Percentiles rank a stretch among this genome's conserved stretches.
phyloP scores from a whole-genome alignment of 2,329 filamentous ascomycete species.

The Lasiodiplodia theobromae region DNA sequence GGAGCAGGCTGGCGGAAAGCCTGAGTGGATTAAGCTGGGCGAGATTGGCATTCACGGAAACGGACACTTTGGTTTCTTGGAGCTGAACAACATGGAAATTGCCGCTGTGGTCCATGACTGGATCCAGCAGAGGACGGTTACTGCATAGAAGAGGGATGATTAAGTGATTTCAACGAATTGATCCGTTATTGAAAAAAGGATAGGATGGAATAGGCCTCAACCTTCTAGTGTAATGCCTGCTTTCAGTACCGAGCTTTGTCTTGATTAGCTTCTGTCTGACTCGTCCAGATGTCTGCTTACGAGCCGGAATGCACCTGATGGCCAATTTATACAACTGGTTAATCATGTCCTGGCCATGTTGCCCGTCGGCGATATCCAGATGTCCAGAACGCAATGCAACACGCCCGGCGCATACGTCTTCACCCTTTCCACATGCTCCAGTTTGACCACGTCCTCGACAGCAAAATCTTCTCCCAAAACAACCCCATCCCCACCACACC shows the following conservation, averaged over 20 bases:
- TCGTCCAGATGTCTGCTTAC: background rate
- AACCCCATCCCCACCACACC: slow-evolving; percentile 30
- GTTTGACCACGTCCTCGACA: slow-evolving; percentile 40
- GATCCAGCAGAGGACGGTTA: slow-evolving; percentile 37
- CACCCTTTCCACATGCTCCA: slow-evolving; percentile 59
- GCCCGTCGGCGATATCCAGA: slow-evolving; percentile 42
- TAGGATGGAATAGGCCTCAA: background rate
- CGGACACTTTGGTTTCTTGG: slow-evolving; percentile 63
- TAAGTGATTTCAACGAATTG: background rate
- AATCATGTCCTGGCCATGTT: background rate
- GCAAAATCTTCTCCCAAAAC: background rate
- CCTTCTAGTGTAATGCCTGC: background rate
- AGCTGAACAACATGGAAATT: slow-evolving; percentile 59
- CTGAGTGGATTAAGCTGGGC: slow-evolving; percentile 55
- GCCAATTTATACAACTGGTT: background rate
- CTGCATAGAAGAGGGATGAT: background rate
- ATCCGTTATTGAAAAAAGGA: background rate
- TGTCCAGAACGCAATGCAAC: slow-evolving; percentile 67
- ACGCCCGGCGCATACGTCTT: slow-evolving; percentile 69
- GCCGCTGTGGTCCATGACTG: slow-evolving; percentile 49
- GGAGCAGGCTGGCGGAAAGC: slow-evolving; percentile 53
- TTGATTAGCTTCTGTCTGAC: background rate
- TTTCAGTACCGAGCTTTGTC: background rate
- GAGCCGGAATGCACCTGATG: background rate
- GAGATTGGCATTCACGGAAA: slow-evolving; percentile 59